Evolutionary conservation across 805 yeast species (phyloP), one percentile per base, ranked within the genome.

Genomic region (Starmerella bombicola): DNA sequence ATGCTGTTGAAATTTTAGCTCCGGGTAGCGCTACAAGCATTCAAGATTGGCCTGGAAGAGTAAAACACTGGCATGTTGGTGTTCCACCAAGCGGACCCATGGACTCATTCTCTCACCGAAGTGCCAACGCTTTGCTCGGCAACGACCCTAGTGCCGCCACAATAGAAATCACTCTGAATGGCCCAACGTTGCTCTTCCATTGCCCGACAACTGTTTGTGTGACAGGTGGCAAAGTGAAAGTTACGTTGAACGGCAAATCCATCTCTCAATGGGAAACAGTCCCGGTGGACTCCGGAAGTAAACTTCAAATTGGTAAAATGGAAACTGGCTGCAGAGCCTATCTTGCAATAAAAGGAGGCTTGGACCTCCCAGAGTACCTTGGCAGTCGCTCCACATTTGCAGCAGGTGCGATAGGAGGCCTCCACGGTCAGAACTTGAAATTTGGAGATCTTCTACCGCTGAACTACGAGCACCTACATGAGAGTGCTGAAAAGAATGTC

Each of bases 71-170:
- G 93, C 76, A 80, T 56, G 72, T 80, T 52, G 98, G 98, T 59
- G 97, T 88, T 41, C 98, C 98, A 20, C 97, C 97, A 6, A 83
- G 95, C 30, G 98, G 98, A 34, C 95, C 97, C 45, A 91, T 88
- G 97, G 98, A 88, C 63, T 73, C 77, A 46, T 86, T 78, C 55
- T 77, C 96, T 4, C 86, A 86, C 67, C 71, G 95, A 54, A 60
- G 83, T 47, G 95, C 95, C 17, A 88, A 88, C 66, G 68, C 80
- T 57, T 75, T 83, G 55, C 97, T 88, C 33, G 97, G 96, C 45
- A 91, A 88, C 62, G 73, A 78, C 51, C 63, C 68, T 48, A 65
- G 70, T 33, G 80, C 95, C 9, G 95, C 97, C 5, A 95, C 93
- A 26, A 69, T 88, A 56, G 98, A 88, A 63, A 68, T 82, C 43